These are phyloP conservation scores for Alternaria brassicicola DNA, from an alignment of 2,329 filamentous ascomycete genomes.

Conservation along the genomic window DNA sequence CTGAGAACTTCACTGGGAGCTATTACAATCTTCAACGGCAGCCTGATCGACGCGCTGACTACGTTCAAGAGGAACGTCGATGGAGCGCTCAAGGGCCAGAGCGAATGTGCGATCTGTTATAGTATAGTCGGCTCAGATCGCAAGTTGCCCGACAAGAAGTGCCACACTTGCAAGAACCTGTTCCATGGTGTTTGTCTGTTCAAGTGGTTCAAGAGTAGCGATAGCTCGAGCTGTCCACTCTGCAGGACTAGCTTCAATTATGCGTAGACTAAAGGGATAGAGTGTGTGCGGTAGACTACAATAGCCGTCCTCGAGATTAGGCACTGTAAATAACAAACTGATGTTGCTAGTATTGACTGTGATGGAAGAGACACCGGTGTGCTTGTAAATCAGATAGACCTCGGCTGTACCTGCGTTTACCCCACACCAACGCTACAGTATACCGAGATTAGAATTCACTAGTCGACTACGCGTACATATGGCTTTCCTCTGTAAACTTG, in stretches of 20 bases:
- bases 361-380: not conserved
- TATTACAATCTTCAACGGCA: constrained; percentile 91
- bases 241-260: constrained; percentile 87
- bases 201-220: constrained; percentile 96
- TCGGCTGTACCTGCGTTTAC: constrained; percentile 12
- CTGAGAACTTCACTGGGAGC: constrained; percentile 86
- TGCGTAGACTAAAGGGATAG: constrained; percentile 37
- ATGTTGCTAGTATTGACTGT: not conserved
- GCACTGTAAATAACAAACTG: not conserved
- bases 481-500: not conserved
- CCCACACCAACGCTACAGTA: constrained; percentile 2
- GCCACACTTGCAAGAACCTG: constrained; percentile 88
- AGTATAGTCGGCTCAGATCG: constrained; percentile 88
- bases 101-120: constrained; percentile 96
- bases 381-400: not conserved
- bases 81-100: constrained; percentile 88
- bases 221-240: constrained; percentile 87
- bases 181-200: constrained; percentile 92
- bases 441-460: constrained; percentile 3
- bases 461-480: not conserved
- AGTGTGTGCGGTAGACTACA: not conserved
- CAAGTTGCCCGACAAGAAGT: constrained; percentile 89
- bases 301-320: not conserved
- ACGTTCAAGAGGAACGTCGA: constrained; percentile 87
- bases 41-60: constrained; percentile 82